Conservation (phyloP, 2,329 filamentous ascomycete species). For the Dactylonectria macrodidyma region DNA sequence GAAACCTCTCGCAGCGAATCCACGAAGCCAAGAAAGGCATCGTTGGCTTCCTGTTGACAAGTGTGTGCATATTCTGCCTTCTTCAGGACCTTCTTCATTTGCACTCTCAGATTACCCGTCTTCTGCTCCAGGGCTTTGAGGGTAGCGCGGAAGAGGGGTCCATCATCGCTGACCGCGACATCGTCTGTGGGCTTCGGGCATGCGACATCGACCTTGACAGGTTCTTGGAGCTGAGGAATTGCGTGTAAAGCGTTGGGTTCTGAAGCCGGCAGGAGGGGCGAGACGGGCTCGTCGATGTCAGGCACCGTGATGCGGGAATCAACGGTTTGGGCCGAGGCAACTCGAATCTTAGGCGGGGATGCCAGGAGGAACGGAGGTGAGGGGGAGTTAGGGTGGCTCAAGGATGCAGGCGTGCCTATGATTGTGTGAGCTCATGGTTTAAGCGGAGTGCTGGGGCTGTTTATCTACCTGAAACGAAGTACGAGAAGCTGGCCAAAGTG, state of each 20-base stretch:
- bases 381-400: constrained; percentile 75
- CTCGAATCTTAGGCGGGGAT: constrained; percentile 82
- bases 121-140: constrained; percentile 98
- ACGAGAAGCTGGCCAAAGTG: constrained; percentile 92
- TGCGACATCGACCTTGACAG: constrained; percentile 88
- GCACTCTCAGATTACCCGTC: constrained; percentile 91
- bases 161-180: constrained; percentile 88
- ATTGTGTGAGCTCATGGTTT: constrained; percentile 34
- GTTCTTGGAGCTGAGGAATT: constrained; percentile 56
- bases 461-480: constrained; percentile 86
- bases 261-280: constrained; percentile 60
- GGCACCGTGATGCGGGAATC: constrained; percentile 84
- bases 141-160: constrained; percentile 94
- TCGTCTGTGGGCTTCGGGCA: constrained; percentile 90
- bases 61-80: constrained; percentile 90
- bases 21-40: constrained; percentile 86
- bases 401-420: constrained; percentile 60
- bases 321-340: constrained; percentile 89
- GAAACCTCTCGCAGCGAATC: constrained; percentile 90
- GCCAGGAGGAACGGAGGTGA: constrained; percentile 81
- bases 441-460: constrained; percentile 39
- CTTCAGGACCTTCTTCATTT: constrained; percentile 97
- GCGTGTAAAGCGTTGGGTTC: constrained; percentile 54
- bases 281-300: constrained; percentile 75
- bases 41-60: constrained; percentile 87